Evolutionary conservation across 1,284 basidiomycete genomes (phyloP).

Genomic region (Trametes sp.): DNA sequence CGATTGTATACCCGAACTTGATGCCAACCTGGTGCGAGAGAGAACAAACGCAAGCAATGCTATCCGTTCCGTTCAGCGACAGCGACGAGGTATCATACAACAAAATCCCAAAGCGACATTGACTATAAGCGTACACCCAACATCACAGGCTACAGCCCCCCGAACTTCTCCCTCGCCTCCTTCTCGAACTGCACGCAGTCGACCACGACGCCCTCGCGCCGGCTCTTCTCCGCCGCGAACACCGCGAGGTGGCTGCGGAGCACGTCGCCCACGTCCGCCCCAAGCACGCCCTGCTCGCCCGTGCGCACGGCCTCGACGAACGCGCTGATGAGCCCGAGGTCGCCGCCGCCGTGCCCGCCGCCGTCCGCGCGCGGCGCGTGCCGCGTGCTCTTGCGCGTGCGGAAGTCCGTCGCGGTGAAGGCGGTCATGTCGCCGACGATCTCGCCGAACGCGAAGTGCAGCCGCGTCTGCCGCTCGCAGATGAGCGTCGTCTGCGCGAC

Average conservation of each 20-base stretch:
- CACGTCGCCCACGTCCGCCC: slow-evolving; percentile 72
- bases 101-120: background rate
- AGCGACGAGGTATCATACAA: background rate
- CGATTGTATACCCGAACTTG: slow-evolving; percentile 9
- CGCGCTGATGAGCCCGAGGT: slow-evolving; percentile 71
- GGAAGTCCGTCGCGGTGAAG: slow-evolving; percentile 84
- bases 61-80: background rate
- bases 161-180: slow-evolving; percentile 48
- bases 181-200: slow-evolving; percentile 69
- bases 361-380: slow-evolving; percentile 64
- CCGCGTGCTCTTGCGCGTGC: slow-evolving; percentile 55
- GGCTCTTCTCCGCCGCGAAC: slow-evolving; percentile 84
- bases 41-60: background rate
- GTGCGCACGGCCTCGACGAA: slow-evolving; percentile 78
- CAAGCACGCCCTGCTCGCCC: slow-evolving; percentile 67
- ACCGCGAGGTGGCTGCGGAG: slow-evolving; percentile 82
- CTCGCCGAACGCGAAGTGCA: slow-evolving; percentile 72
- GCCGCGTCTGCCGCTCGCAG: slow-evolving; percentile 77
- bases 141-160: slow-evolving; percentile 18
- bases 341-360: slow-evolving; percentile 84
- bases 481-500: slow-evolving; percentile 75
- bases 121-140: too few species aligned
- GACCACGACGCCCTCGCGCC: slow-evolving; percentile 70
- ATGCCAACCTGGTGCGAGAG: background rate
- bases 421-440: slow-evolving; percentile 82